These are phyloP conservation scores for Pseudogymnoascus sp. DNA, from an alignment of 2,329 filamentous ascomycete genomes.

Conservation along the genomic window DNA sequence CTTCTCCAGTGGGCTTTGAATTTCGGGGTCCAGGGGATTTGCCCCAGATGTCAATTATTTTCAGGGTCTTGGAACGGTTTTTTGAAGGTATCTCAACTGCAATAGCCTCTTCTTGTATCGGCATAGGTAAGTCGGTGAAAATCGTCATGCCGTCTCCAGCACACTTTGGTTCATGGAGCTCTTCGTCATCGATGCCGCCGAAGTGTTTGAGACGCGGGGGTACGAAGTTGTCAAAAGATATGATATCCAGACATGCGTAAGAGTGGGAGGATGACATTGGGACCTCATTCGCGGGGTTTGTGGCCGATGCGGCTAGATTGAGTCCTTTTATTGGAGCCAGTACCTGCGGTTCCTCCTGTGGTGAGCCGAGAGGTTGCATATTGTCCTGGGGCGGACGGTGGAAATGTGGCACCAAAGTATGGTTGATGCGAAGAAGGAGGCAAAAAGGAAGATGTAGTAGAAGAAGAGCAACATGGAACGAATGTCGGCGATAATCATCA, in stretches of 20 bases:
- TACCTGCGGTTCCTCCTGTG: background rate
- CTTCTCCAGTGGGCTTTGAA: background rate
- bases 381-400: background rate
- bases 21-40: background rate
- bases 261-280: background rate
- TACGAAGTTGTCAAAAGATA: background rate
- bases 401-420: background rate
- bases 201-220: background rate
- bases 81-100: background rate
- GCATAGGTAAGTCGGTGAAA: background rate
- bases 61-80: background rate
- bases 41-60: background rate
- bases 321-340: background rate
- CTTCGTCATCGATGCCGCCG: background rate
- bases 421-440: background rate
- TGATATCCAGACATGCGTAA: background rate
- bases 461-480: conserved; percentile 1
- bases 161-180: background rate
- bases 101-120: background rate
- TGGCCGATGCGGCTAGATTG: background rate
- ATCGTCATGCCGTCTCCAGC: background rate
- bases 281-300: background rate
- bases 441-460: background rate
- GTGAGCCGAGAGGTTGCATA: background rate
- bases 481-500: background rate